Percentiles rank a stretch among this genome's conserved stretches.
These are phyloP conservation scores for Chaetomiaceae sp. DNA, from an alignment of 2,329 filamentous ascomycete genomes.

Conservation along the genomic window DNA sequence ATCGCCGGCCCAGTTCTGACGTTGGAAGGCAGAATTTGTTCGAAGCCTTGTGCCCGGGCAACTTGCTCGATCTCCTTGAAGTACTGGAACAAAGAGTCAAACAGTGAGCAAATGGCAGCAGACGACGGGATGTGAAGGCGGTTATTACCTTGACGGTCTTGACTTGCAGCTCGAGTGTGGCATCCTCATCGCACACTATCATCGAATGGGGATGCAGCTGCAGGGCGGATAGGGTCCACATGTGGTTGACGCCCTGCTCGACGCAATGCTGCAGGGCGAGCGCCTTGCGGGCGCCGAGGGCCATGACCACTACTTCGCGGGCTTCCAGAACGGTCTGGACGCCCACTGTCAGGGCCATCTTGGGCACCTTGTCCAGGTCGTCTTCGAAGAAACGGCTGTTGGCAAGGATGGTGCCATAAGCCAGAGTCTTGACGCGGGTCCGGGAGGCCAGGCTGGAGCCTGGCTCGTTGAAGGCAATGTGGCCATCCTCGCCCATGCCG, in stretches of 20 bases:
- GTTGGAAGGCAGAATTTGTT: slow-evolving; percentile 44
- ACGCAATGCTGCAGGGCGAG: slow-evolving; percentile 66
- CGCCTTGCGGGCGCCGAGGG: slow-evolving; percentile 67
- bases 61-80: slow-evolving; percentile 57
- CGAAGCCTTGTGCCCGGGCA: slow-evolving; percentile 40
- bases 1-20: slow-evolving; percentile 47
- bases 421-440: slow-evolving; percentile 70
- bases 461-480: slow-evolving; percentile 79
- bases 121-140: neutral
- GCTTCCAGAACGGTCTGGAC: slow-evolving; percentile 55
- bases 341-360: slow-evolving; percentile 63
- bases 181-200: slow-evolving; percentile 70
- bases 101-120: neutral
- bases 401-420: slow-evolving; percentile 70
- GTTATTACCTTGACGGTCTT: slow-evolving; percentile 51
- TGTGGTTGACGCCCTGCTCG: slow-evolving; percentile 69
- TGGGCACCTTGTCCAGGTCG: slow-evolving; percentile 58
- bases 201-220: slow-evolving; percentile 68
- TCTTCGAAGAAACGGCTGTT: slow-evolving; percentile 69
- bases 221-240: slow-evolving; percentile 71
- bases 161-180: slow-evolving; percentile 57
- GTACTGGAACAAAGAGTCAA: slow-evolving; percentile 33
- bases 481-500: slow-evolving; percentile 70
- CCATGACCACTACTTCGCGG: slow-evolving; percentile 67
- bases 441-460: slow-evolving; percentile 63